Base-by-base conservation (phyloP, 2,329 filamentous ascomycete genomes). In the Fusarium sterilihyphosum region DNA sequence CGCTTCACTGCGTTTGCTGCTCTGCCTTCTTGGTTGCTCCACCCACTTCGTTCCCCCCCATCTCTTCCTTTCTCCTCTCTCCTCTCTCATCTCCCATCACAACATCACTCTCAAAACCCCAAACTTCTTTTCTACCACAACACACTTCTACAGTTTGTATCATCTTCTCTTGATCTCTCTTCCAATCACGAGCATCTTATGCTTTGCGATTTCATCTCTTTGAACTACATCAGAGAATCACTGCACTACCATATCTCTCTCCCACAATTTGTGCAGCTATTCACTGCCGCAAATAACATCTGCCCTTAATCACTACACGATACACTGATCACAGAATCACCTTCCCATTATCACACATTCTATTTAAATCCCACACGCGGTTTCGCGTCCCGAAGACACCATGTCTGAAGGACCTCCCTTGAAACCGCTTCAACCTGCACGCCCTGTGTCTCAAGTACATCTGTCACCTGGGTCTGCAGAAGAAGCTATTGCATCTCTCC, bases 11-110 rank as follows among this genome's bases (percentile, higher is more conserved):
- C n/a, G 47, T 47, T 71, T 66, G 53, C 33, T 65, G 35, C 47
- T 44, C 53, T 71, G 43, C 47, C 46, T 65, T 33, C 40, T 54
- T n/a, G 29, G 37, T 47, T 35, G 24, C 63, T 66, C 59, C 63
- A 56, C 63, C 20, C 46, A 33, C 37, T 35, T 49, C 29, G 20
- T n/a, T 47, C 29, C 22, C 31, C 31, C 20, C 22, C 33, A 38
- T 63, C 38, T 66, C 47, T 47, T 53, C 47, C 29, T 35, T 41
- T 53, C 41, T 44, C 41, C 33, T 43, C 40, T 38, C 59, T 54
- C 33, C 18, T 38, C 13, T 35, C 33, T 35, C 44, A 37, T 35
- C 41, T 31, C 49, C 29, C 49, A 62, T 24, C 29, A 35, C 31
- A 61, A 38, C 62, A 46, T n/a, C 26, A 29, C 31, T 29, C 31